phyloP scores from a whole-genome alignment of 805 yeast species.

The Barnettozyma sucrosica region DNA sequence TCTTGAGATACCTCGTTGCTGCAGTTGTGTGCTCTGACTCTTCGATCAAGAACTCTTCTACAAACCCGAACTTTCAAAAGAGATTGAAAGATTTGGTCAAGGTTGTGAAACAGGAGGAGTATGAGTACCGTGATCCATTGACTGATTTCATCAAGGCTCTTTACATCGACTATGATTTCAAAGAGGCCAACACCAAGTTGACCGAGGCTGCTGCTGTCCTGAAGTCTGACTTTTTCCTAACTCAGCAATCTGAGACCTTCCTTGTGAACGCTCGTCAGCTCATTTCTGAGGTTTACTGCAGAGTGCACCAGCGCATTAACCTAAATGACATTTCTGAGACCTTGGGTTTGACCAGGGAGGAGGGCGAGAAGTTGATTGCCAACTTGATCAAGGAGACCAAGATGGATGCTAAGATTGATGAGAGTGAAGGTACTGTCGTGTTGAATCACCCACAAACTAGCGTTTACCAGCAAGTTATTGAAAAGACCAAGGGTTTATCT shows the following conservation, averaged over 20 bases:
- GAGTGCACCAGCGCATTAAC: conserved; percentile 46
- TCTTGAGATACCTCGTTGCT: conserved; percentile 56
- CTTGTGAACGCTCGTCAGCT: conserved; percentile 43
- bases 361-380: conserved; percentile 48
- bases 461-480: conserved; percentile 63
- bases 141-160: conserved; percentile 50
- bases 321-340: conserved; percentile 39
- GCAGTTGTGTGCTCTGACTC: conserved; percentile 43
- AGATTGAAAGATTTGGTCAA: conserved; percentile 52
- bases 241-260: conserved; percentile 35
- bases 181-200: conserved; percentile 43
- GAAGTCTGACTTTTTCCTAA: conserved; percentile 53
- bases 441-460: conserved; percentile 49
- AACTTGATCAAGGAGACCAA: conserved; percentile 43
- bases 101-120: conserved; percentile 53
- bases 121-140: conserved; percentile 62
- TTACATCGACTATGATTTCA: conserved; percentile 55
- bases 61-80: conserved; percentile 38
- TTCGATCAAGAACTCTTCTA: conserved; percentile 20
- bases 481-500: conserved; percentile 59
- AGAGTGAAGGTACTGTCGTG: conserved; percentile 44
- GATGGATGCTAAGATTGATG: conserved; percentile 50
- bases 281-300: conserved; percentile 47
- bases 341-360: conserved; percentile 39
- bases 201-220: conserved; percentile 41